Base-by-base conservation (phyloP, 208 protist genomes). In the Porcisia deanei region DNA sequence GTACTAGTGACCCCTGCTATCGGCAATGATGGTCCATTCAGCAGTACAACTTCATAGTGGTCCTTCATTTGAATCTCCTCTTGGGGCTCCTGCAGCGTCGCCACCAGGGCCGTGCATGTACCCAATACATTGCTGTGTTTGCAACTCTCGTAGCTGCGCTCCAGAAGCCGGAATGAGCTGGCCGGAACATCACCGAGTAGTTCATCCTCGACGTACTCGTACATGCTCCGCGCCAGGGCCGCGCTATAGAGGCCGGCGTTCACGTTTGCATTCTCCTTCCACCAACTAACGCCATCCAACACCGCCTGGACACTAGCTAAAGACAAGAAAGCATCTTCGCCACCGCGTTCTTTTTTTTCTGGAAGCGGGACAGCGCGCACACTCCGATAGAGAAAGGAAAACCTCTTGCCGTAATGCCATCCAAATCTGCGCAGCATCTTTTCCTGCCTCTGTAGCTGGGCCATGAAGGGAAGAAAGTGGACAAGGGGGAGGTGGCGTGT, bases 201-300 rank as follows among this genome's bases (percentile, higher is more conserved):
- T 39, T 93, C 88, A 10, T 94, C 90, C 39, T 91, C 77, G 25
- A 93, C 76, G 76, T 90, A 86, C 41, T 91, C 84, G 70, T 88
- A 84, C 90, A 92, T 91, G 54, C 53, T 77, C 20, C 85, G 81
- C 1, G 90, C 90, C 37, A 94, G 52, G 2, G 87, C 88, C 1
- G 86, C 88, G 77, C 88, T 93, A 72, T 91, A 91, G 20, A 94
- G 81, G 0, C 90, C 90, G 1, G 90, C 88, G 54, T 88, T 83
- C 2, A 92, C 82, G n/a, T 72, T 79, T 14, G 80, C 76, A 52
- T 88, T 86, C 55, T 94, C 85, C 47, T 75, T 61, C 90, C 90
- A 94, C 90, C 90, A 94, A 67, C 88, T 91, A 8, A 94, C 90
- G 25, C 90, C 90, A 66, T 94, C 90, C 10, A 94, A 80, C 55